Evolutionary conservation across 345 rosid genomes (phyloP).

Genomic region (Salix koriyanagi): DNA sequence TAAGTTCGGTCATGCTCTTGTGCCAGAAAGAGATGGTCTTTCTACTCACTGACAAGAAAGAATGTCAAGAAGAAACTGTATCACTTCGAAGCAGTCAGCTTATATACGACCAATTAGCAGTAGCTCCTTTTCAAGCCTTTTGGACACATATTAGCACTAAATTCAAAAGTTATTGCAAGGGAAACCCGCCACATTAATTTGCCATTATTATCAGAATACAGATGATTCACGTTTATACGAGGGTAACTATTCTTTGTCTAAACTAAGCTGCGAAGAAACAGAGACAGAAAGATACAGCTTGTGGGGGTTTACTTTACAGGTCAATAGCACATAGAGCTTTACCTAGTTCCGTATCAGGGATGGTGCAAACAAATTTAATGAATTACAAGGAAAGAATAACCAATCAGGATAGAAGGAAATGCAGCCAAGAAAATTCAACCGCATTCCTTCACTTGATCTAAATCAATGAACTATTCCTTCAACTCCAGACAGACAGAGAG

Average conservation of each 20-base stretch:
- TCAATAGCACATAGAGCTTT: conserved; percentile 20
- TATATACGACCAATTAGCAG: not conserved
- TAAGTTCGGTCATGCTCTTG: not conserved
- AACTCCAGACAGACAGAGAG: conserved; percentile 3
- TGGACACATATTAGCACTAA: not conserved
- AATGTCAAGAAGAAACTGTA: not conserved
- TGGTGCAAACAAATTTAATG: conserved; percentile 37
- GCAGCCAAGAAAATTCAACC: conserved; percentile 24
- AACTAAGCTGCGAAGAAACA: not conserved
- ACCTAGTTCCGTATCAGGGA: conserved; percentile 17
- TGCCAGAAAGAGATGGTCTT: not conserved
- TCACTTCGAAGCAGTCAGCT: not conserved
- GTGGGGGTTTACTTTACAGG: conserved; percentile 17
- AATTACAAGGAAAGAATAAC: conserved; percentile 38
- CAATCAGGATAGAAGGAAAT: conserved; percentile 32
- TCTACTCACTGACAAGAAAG: not conserved
- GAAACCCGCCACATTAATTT: not conserved
- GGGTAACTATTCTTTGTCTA: conserved; percentile 8
- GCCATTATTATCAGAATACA: conserved; percentile 16
- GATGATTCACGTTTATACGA: conserved; percentile 9
- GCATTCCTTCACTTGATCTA: conserved; percentile 10
- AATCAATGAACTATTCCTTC: conserved; percentile 13
- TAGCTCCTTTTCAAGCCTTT: not conserved
- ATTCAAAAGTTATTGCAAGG: not conserved
- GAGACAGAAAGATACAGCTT: not conserved